A percentile compares a stretch with the other conserved stretches of the same genome.
Conservation (phyloP, 441 rosid species). For the Capsella rubella region DNA sequence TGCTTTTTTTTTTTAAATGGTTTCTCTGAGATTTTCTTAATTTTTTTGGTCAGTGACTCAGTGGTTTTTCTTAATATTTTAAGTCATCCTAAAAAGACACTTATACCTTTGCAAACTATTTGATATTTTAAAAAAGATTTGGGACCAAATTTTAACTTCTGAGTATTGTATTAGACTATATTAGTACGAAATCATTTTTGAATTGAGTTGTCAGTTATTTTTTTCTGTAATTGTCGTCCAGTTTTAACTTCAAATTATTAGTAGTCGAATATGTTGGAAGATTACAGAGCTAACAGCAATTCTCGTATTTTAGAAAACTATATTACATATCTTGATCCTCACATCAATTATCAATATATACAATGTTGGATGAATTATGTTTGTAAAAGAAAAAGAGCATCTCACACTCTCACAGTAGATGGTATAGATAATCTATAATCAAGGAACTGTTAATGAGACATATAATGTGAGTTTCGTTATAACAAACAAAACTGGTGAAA, state of each 20-base stretch:
- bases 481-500: no score
- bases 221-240: no score
- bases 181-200: neutral
- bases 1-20: neutral
- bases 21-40: neutral
- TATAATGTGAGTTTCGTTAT: no score
- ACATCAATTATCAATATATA: neutral
- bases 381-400: no score
- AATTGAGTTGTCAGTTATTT: neutral
- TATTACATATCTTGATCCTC: neutral
- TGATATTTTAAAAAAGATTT: neutral
- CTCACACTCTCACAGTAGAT: no score
- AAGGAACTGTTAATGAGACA: no score
- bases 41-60: neutral
- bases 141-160: neutral
- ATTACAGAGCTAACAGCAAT: neutral
- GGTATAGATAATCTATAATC: no score
- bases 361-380: neutral
- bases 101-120: constrained; percentile 18
- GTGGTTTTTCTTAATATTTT: neutral
- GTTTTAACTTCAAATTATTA: no score
- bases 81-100: constrained; percentile 22
- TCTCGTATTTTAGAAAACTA: no score
- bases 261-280: neutral
- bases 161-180: neutral